Conservation (phyloP, 2,329 filamentous ascomycete genomes). For the Fusarium nematophilum region DNA sequence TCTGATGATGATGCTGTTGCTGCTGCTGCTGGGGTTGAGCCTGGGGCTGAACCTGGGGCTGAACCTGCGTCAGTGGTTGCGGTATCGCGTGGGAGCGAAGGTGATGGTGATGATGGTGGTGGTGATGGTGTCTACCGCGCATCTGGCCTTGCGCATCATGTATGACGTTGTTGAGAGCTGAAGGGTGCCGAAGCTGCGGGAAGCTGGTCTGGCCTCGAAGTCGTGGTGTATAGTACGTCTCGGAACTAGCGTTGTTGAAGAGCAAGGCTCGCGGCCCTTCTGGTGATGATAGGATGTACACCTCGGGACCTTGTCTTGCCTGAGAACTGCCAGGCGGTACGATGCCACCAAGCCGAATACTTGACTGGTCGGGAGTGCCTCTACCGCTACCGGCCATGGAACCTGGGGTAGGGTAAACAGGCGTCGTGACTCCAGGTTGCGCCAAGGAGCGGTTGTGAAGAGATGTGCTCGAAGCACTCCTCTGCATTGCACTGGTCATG, state of each 20-base stretch:
- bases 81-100: constrained; percentile 21
- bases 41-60: constrained; percentile 20
- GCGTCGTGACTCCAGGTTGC: constrained; percentile 57
- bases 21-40: constrained; percentile 22
- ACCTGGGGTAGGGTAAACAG: constrained; percentile 48
- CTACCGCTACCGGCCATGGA: constrained; percentile 59
- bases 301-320: constrained; percentile 55
- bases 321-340: constrained; percentile 19
- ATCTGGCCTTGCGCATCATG: constrained; percentile 35
- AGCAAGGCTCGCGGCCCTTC: constrained; percentile 68
- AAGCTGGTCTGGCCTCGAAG: constrained; percentile 42
- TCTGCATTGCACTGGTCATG: constrained; percentile 63
- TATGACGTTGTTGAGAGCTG: constrained; percentile 18
- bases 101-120: constrained; percentile 41
- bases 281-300: constrained; percentile 71
- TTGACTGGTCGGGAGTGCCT: constrained; percentile 58
- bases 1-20: constrained; percentile 30
- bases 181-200: constrained; percentile 42
- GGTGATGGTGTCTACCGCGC: constrained; percentile 42
- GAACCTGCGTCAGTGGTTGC: constrained; percentile 23
- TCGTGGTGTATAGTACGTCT: constrained; percentile 64
- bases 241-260: constrained; percentile 61
- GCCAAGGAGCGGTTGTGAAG: constrained; percentile 49
- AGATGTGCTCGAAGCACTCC: constrained; percentile 61
- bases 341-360: constrained; percentile 46